A percentile compares a stretch with the other conserved stretches of the same genome.
These are phyloP conservation scores for Porcisia deanei DNA, from an alignment of 208 protist genomes.

Conservation along the genomic window DNA sequence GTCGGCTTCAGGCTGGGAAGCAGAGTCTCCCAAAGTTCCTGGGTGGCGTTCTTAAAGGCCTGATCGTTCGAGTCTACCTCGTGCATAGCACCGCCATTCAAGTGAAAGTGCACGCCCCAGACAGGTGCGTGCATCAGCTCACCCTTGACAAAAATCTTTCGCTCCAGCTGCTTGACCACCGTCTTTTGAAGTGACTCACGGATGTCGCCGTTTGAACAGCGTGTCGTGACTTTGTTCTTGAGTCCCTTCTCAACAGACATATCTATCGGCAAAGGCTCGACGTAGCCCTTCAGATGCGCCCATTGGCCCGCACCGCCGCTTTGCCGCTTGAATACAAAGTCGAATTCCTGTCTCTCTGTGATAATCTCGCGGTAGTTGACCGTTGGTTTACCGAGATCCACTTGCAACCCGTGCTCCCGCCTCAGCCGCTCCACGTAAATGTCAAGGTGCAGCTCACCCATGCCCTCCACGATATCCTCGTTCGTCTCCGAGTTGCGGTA, in stretches of 20 bases:
- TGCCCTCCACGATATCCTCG: constrained; percentile 96
- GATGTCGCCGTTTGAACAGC: constrained; percentile 95
- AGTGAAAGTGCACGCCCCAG: constrained; percentile 95
- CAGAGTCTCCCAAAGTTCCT: constrained; percentile 94
- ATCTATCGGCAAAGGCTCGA: constrained; percentile 91
- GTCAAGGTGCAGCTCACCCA: constrained; percentile 97
- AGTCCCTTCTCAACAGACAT: constrained; percentile 90
- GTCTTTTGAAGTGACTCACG: constrained; percentile 93
- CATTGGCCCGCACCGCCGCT: constrained; percentile 98
- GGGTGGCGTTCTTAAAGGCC: constrained; percentile 96
- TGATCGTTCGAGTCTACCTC: constrained; percentile 99
- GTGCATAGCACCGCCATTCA: constrained; percentile 97
- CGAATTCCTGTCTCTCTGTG: constrained; percentile 90
- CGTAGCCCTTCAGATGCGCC: constrained; percentile 94
- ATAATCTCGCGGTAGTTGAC: constrained; percentile 97
- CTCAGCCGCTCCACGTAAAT: constrained; percentile 97
- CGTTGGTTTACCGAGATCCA: constrained; percentile 94
- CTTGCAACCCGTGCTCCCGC: constrained; percentile 93
- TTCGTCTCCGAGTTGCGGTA: constrained; percentile 93
- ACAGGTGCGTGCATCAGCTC: constrained; percentile 95
- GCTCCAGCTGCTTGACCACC: constrained; percentile 90
- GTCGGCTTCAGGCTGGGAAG: constrained; percentile 90
- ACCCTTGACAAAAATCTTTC: constrained; percentile 93
- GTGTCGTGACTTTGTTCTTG: constrained; percentile 86
- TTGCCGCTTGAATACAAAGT: constrained; percentile 99